phyloP scores from a whole-genome alignment of 2,329 filamentous ascomycete species.

The Fusarium mexicanum region DNA sequence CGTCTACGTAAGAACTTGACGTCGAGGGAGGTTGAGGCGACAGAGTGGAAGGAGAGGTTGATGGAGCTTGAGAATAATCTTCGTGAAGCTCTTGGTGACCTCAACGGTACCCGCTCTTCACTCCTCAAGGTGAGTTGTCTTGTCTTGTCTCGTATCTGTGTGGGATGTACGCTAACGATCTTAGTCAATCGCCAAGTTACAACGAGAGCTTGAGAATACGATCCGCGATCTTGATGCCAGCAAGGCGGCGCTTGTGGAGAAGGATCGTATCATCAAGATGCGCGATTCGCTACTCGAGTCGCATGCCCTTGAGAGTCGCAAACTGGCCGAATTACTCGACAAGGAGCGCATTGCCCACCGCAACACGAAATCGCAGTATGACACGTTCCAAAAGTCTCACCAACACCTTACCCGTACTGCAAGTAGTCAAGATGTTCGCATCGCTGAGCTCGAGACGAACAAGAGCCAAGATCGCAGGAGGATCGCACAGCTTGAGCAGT shows the following conservation, averaged over 20 bases:
- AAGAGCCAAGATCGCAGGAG: slow-evolving; percentile 81
- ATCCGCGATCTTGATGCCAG: slow-evolving; percentile 82
- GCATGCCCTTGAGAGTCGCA: slow-evolving; percentile 85
- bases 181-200: slow-evolving; percentile 84
- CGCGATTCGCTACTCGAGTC: slow-evolving; percentile 89
- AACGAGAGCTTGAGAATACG: slow-evolving; percentile 86
- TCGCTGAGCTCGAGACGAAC: slow-evolving; percentile 85
- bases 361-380: slow-evolving; percentile 87
- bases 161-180: slow-evolving; percentile 22
- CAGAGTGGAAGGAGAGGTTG: slow-evolving; percentile 89
- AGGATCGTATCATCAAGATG: slow-evolving; percentile 88
- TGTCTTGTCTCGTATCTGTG: not conserved
- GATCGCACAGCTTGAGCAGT: slow-evolving; percentile 78
- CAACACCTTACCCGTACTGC: slow-evolving; percentile 88
- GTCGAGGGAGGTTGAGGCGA: slow-evolving; percentile 86
- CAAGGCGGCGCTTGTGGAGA: slow-evolving; percentile 83
- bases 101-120: slow-evolving; percentile 85
- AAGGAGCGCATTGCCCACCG: slow-evolving; percentile 88
- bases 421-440: slow-evolving; percentile 83
- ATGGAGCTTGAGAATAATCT: slow-evolving; percentile 91
- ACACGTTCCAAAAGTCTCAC: slow-evolving; percentile 87
- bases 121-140: slow-evolving; percentile 73
- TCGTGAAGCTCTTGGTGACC: slow-evolving; percentile 85
- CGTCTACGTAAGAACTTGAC: slow-evolving; percentile 84
- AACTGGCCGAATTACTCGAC: slow-evolving; percentile 86